Evolutionary conservation across 106 monocot genomes (phyloP).

Genomic region (Agapanthus africanus): DNA sequence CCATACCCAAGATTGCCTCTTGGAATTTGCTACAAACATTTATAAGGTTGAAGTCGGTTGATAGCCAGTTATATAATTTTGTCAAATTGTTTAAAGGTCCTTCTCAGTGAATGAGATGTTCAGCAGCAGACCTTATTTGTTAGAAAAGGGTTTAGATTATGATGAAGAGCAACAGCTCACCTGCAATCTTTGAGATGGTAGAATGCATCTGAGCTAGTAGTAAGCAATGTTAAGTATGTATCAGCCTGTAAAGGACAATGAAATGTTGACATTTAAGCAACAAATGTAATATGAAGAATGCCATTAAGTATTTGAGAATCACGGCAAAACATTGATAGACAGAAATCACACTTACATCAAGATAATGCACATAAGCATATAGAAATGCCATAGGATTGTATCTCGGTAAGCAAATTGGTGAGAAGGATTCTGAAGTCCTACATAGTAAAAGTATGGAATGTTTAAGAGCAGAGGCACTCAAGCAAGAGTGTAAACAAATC

Average conservation of each 20-base stretch:
- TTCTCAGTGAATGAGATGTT: not conserved
- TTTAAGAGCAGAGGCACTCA: not conserved
- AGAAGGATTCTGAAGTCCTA: constrained; percentile 97
- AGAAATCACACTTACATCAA: constrained; percentile 67
- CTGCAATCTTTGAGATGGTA: constrained; percentile 96
- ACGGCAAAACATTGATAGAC: not conserved
- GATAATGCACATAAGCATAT: constrained; percentile 89
- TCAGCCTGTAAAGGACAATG: constrained; percentile 46
- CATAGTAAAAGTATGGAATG: constrained; percentile 21
- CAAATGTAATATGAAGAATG: not conserved
- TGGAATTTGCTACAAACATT: no score
- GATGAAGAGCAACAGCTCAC: constrained; percentile 24
- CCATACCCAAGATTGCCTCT: no score
- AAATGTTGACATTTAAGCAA: not conserved
- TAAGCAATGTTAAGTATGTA: constrained; percentile 81
- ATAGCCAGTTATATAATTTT: not conserved
- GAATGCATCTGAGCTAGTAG: constrained; percentile 80
- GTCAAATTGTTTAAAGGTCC: not conserved
- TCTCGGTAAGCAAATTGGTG: constrained; percentile 92
- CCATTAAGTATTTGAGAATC: constrained; percentile 4
- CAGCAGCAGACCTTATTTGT: not conserved
- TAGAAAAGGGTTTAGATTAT: not conserved
- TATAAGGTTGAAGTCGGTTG: no score
- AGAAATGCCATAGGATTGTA: constrained; percentile 97
- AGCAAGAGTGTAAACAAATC: not conserved